phyloP scores from a whole-genome alignment of 106 monocot species.

The Dendrobium nobile region DNA sequence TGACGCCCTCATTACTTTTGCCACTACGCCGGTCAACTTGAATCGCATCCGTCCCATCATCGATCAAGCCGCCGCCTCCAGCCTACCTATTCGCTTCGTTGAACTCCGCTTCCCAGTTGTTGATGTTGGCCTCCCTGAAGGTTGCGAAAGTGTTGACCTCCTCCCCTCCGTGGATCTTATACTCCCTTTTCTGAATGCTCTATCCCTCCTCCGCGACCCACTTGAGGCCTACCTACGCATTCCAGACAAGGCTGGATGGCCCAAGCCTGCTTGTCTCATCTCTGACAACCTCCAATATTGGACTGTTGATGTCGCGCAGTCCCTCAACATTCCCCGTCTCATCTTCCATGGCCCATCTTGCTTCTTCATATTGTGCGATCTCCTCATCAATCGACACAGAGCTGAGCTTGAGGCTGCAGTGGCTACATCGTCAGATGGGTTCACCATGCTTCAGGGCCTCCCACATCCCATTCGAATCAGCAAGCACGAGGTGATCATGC shows the following conservation, averaged over 20 bases:
- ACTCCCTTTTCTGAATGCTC: not conserved
- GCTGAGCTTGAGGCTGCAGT: not conserved
- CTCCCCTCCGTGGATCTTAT: conserved; percentile 1
- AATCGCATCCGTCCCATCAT: conserved; percentile 11
- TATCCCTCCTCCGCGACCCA: not conserved
- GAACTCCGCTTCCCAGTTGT: conserved; percentile 26
- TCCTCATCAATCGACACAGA: conserved; percentile 1
- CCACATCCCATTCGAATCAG: conserved; percentile 13
- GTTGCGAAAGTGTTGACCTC: conserved; percentile 47
- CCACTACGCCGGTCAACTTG: conserved; percentile 54
- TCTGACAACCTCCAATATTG: conserved; percentile 28
- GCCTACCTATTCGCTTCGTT: conserved; percentile 23
- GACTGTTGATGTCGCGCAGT: conserved; percentile 23
- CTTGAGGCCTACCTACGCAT: conserved; percentile 7
- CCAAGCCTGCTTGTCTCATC: conserved; percentile 33
- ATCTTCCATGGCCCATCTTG: conserved; percentile 26
- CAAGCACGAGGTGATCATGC: not conserved
- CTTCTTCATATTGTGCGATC: conserved; percentile 14
- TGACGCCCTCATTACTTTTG: conserved; percentile 26
- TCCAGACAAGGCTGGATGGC: not conserved
- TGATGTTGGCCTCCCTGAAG: conserved; percentile 34
- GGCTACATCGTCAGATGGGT: not conserved
- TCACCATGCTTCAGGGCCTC: conserved; percentile 19
- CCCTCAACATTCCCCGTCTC: conserved; percentile 36
- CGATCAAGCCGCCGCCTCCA: conserved; percentile 7